Evolutionary conservation across 2,329 filamentous ascomycete genomes (phyloP), one percentile per base, ranked within the genome.

Genomic region (Aureobasidium leucospermi): DNA sequence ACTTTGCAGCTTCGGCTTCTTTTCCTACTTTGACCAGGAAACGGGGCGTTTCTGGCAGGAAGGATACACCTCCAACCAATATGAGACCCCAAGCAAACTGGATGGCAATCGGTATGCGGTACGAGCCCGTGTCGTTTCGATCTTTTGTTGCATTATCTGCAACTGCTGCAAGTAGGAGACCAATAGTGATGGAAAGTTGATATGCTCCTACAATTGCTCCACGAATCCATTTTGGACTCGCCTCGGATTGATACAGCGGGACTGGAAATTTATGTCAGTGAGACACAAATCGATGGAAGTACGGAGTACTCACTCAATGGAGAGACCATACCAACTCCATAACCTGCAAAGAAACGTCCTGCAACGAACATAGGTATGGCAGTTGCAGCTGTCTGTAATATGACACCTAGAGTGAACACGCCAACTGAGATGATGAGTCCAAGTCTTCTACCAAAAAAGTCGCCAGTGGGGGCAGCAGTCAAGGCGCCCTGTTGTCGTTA

Each of bases 241-340:
- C 90, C 74, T 91, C 88, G 1, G 87, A 90, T 72, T 91, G 88
- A 70, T 91, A 92, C 8, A 92, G 76, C n/a, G 88, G 88, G 41
- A 91, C 77, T 76, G 59, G 84, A 83, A 77, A 89, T 3, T 23
- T 4, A 23, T 23, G 23, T 23, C 23, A 23, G 23, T 23, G 23
- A 23, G 23, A 3, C 2, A 23, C 3, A 23, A 3, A 23, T 23
- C 3, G 23, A 23, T 23, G 23, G 23, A 23, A 4, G 23, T 3
- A 3, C 23, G 23, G 23, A 23, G 23, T 23, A 4, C 23, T 23
- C 3, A 23, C 23, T 61, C 53, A 88, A 78, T 15, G 88, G 84
- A 10, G 85, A 89, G 46, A 89, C 81, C 58, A 82, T 76, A 42
- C 87, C 88, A n/a, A 91, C 86, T 65, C 87, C 88, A 36, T 88